These are phyloP conservation scores for Fusarium lyarnte DNA, from an alignment of 2,329 filamentous ascomycete species.

Conservation along the genomic window DNA sequence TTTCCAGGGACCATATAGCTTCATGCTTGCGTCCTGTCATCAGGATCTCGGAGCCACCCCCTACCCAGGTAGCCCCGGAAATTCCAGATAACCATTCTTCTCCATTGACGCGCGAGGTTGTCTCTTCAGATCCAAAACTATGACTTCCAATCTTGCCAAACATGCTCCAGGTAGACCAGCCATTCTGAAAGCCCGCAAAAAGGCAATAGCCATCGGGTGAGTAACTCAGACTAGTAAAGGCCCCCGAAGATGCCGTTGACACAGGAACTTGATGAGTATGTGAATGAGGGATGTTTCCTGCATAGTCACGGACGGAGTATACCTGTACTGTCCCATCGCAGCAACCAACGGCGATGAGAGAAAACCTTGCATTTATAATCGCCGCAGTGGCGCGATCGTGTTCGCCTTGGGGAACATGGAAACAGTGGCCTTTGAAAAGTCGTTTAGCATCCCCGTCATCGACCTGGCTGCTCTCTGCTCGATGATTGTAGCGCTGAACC, in stretches of 20 bases:
- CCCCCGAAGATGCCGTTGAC: slow-evolving; percentile 73
- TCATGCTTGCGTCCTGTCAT: slow-evolving; percentile 77
- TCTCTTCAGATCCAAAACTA: slow-evolving; percentile 78
- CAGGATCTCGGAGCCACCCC: slow-evolving; percentile 86
- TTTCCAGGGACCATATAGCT: slow-evolving; percentile 86
- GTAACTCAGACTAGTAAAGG: slow-evolving; percentile 79
- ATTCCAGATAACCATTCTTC: slow-evolving; percentile 89
- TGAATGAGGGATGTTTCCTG: slow-evolving; percentile 88
- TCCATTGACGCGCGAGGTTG: slow-evolving; percentile 71
- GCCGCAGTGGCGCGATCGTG: slow-evolving; percentile 74
- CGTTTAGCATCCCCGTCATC: slow-evolving; percentile 65
- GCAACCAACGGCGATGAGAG: slow-evolving; percentile 88
- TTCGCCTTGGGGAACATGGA: slow-evolving; percentile 75
- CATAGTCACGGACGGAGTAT: slow-evolving; percentile 94
- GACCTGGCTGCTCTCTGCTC: slow-evolving; percentile 51
- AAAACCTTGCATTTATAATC: slow-evolving; percentile 94
- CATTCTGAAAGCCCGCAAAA: slow-evolving; percentile 90
- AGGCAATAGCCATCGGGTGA: slow-evolving; percentile 97
- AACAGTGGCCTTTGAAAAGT: slow-evolving; percentile 90
- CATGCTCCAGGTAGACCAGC: slow-evolving; percentile 97
- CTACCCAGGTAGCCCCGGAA: slow-evolving; percentile 83
- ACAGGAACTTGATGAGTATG: slow-evolving; percentile 78
- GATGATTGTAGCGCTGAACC: slow-evolving; percentile 74
- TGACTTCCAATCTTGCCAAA: slow-evolving; percentile 90
- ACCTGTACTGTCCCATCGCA: slow-evolving; percentile 81